Conservation (phyloP, 768 basidiomycete genomes). For the Lanmaoa rubissima region DNA sequence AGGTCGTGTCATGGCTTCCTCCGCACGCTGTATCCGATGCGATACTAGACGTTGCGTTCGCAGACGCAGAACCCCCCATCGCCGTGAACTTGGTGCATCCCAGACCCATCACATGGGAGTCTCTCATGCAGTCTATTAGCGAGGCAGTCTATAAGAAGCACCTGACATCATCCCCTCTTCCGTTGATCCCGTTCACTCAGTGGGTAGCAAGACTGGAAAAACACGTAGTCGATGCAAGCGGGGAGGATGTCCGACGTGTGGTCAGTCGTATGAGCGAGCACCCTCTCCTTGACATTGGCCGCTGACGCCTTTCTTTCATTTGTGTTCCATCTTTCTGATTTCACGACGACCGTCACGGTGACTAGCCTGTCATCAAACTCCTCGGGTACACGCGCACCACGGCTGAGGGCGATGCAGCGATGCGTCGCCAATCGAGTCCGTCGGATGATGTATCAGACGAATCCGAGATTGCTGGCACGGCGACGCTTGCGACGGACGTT, state of each 20-base stretch:
- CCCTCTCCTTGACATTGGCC: not conserved
- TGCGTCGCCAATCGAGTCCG: not conserved
- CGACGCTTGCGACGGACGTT: not conserved
- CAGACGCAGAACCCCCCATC: slow-evolving; percentile 13
- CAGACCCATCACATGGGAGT: slow-evolving; percentile 26
- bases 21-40: slow-evolving; percentile 23
- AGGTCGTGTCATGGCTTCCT: slow-evolving; percentile 33
- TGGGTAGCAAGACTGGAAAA: slow-evolving; percentile 23
- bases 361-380: not conserved
- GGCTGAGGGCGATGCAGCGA: not conserved
- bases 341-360: too few relatives aligned
- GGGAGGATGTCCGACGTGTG: not conserved
- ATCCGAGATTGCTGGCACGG: not conserved
- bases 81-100: slow-evolving; percentile 35
- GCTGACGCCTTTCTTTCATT: not conserved
- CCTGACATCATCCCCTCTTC: slow-evolving; percentile 19
- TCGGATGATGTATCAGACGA: not conserved
- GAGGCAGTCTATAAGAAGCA: slow-evolving; percentile 10
- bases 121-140: slow-evolving; percentile 25
- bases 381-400: not conserved
- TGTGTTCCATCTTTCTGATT: too few relatives aligned
- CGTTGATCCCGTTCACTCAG: slow-evolving; percentile 31
- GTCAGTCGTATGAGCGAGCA: not conserved
- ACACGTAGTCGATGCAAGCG: too few relatives aligned
- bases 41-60: slow-evolving; percentile 32